Evolutionary conservation across 2,329 filamentous ascomycete genomes (phyloP), one percentile per base, ranked within the genome.

Genomic region (Microsporum audouinii): DNA sequence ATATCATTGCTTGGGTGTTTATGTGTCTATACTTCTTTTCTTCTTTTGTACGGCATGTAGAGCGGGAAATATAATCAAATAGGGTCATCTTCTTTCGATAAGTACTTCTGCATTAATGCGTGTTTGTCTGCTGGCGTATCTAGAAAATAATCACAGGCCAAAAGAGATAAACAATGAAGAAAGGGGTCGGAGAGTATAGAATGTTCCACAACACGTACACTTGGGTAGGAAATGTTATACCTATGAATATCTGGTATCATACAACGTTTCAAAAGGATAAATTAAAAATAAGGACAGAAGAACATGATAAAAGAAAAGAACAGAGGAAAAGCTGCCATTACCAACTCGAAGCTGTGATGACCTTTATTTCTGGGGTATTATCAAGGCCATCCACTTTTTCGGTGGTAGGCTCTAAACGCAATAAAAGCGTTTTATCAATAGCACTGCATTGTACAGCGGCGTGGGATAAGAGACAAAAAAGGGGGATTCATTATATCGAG

Each of bases 171-270:
- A 51, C 3, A 3, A 12, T 29, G 14, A 14, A 51, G 12, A 31
- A 51, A 29, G 5, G 2, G n/a, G 17, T 5, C 5, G 8, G 17
- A 75, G 72, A 60, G 66, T 70, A 29, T 68, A 72, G 12, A 75
- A 75, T 61, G 68, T 70, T 17, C n/a, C 14, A n/a, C 33, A 36
- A 8, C 31, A 36, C 31, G 17, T 34, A 55, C 29, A 55, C 31
- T 36, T 5, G 12, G 14, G 33, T 55, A 36, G 14, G 33, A 34
- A 55, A 55, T 51, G 45, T 51, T 51, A 51, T 55, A 55, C 51
- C 33, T 55, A 55, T 55, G 31, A 36, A 34, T 55, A 34, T 17
- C 23, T 55, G 29, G 51, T 55, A 55, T 55, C 51, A 55, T 55
- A 55, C 51, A 55, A 29, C 33, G 51, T 34, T 17, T 55, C 51